These are phyloP conservation scores for Cystobasidium sp. DNA, from an alignment of 1,284 basidiomycete species.

Conservation along the genomic window DNA sequence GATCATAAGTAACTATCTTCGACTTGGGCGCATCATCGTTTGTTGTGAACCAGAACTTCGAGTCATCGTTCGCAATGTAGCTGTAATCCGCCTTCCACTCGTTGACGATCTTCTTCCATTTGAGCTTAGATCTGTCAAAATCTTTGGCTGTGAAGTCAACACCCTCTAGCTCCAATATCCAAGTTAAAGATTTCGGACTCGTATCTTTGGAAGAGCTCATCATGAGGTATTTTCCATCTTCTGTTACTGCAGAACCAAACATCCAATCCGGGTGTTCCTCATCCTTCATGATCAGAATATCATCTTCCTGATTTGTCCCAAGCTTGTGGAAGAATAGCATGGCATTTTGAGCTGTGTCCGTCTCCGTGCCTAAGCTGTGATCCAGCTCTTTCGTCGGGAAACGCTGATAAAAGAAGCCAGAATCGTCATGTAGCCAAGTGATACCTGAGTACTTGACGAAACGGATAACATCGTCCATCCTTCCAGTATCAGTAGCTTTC, in stretches of 20 bases:
- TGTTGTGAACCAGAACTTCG: constrained; percentile 69
- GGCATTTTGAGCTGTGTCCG: constrained; percentile 68
- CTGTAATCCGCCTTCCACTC: constrained; percentile 67
- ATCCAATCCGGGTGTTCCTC: constrained; percentile 69
- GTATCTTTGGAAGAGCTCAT: constrained; percentile 65
- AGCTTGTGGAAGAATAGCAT: constrained; percentile 74
- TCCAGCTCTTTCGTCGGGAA: constrained; percentile 60
- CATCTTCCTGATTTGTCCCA: constrained; percentile 71
- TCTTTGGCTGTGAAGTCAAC: constrained; percentile 61
- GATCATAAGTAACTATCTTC: constrained; percentile 70
- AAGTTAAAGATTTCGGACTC: constrained; percentile 67
- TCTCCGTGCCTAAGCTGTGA: constrained; percentile 68
- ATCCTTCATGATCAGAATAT: constrained; percentile 70
- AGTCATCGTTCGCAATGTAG: constrained; percentile 71
- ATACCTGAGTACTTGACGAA: constrained; percentile 76
- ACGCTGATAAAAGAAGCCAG: constrained; percentile 79
- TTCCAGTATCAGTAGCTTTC: constrained; percentile 61
- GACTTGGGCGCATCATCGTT: constrained; percentile 70
- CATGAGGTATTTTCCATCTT: constrained; percentile 63
- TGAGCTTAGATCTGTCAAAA: constrained; percentile 15
- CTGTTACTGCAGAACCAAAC: constrained; percentile 56
- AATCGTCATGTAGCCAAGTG: constrained; percentile 74
- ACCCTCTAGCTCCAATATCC: constrained; percentile 70
- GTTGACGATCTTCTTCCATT: constrained; percentile 71
- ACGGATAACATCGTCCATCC: constrained; percentile 69